Conservation (phyloP, 2,329 filamentous ascomycete species). For the Mollisiaceae sp. region DNA sequence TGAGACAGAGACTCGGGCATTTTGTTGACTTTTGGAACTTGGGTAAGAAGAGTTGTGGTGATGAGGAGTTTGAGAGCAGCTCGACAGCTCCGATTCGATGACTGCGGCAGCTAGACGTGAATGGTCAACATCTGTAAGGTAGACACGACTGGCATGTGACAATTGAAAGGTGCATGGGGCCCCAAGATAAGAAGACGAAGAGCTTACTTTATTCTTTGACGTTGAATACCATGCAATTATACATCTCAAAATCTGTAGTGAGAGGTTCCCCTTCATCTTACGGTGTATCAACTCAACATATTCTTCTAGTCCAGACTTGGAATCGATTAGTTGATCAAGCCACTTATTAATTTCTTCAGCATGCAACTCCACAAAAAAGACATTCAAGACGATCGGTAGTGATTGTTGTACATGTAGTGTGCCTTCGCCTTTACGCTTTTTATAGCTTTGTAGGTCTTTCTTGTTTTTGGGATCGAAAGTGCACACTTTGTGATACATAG, state of each 20-base stretch:
- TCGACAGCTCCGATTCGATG: neutral
- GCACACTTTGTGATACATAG: neutral
- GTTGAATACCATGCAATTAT: conserved; percentile 2
- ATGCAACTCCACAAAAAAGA: conserved; percentile 1
- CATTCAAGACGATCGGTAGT: neutral
- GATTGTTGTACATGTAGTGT: neutral
- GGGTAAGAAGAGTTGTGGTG: conserved; percentile 19
- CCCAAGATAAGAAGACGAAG: neutral
- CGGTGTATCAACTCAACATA: conserved; percentile 9
- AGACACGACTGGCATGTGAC: neutral
- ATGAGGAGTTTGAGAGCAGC: conserved; percentile 16
- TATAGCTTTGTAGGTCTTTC: neutral
- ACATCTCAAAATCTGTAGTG: conserved; percentile 6
- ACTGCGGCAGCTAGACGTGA: neutral
- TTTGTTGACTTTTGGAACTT: conserved; percentile 13
- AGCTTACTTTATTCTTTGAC: neutral
- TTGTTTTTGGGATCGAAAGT: neutral
- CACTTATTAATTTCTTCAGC: conserved; percentile 10
- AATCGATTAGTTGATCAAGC: conserved; percentile 16
- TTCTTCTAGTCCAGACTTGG: conserved; percentile 7
- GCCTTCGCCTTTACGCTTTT: neutral
- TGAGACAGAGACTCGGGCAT: conserved; percentile 12
- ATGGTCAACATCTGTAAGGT: neutral
- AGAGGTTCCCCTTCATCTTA: conserved; percentile 1
- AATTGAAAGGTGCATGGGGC: neutral